Evolutionary conservation across 2,329 filamentous ascomycete species (phyloP).

Genomic region (Onygena corvina): DNA sequence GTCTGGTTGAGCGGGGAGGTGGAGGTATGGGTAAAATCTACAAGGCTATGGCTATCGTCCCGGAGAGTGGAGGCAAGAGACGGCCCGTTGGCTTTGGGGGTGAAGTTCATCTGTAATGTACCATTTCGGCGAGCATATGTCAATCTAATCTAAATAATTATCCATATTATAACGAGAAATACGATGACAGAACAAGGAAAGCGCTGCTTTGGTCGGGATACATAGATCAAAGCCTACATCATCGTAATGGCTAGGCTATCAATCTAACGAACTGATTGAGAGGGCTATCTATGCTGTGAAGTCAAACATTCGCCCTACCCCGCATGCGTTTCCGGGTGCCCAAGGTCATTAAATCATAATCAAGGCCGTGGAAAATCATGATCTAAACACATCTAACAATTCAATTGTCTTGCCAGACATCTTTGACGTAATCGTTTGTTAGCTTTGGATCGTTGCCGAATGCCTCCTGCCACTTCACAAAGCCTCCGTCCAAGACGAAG

Average conservation of each 20-base stretch:
- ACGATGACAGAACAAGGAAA: too few species aligned
- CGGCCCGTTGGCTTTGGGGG: constrained; percentile 89
- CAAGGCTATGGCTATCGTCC: constrained; percentile 82
- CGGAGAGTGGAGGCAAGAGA: constrained; percentile 60
- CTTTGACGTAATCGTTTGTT: constrained; percentile 73
- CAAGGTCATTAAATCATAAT: background rate
- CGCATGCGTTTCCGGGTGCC: too few species aligned
- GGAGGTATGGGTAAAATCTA: constrained; percentile 91
- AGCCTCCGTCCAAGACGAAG: constrained; percentile 70
- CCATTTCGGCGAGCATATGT: constrained; percentile 1
- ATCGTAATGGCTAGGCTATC: too few species aligned
- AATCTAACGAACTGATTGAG: too few species aligned
- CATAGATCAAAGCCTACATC: too few species aligned
- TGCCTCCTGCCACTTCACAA: constrained; percentile 76
- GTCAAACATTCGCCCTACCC: too few species aligned
- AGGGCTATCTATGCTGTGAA: too few species aligned
- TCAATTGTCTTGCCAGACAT: constrained; percentile 60
- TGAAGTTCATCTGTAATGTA: constrained; percentile 26
- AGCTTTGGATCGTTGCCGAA: constrained; percentile 63
- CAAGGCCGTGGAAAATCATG: background rate
- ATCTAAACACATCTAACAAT: background rate
- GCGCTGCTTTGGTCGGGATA: too few species aligned
- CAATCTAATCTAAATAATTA: background rate
- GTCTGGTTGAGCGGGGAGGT: constrained; percentile 69
- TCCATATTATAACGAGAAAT: too few species aligned